Evolutionary conservation across 176 grass and related monocot species (phyloP), one percentile per base, ranked within the genome.

Genomic region (Zea luxurians): DNA sequence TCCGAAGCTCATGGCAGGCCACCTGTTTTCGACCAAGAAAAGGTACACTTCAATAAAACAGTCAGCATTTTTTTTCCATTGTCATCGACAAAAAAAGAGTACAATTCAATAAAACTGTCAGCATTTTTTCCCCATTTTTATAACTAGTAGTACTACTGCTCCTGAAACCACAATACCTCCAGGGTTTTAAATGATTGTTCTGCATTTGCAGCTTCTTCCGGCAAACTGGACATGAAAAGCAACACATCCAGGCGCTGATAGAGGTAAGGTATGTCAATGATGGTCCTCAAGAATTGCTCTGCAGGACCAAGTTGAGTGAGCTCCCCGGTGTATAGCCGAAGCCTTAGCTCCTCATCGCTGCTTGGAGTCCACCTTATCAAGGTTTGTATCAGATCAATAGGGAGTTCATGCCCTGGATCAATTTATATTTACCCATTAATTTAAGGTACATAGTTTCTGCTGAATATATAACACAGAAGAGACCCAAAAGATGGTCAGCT

Each of bases 301-400:
- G 91, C 91, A 0, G 76, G 88, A 10, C 87, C 89, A 68, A 98
- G 76, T 69, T 90, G 77, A 37, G 77, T 36, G 37, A 59, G 15
- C 48, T 94, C 89, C 13, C 89, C 91, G 10, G 60, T 87, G 89
- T 88, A 98, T 2, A 92, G 58, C 64, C 91, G 59, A 67, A 98
- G 84, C 61, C 59, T 69, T 4, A 90, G 79, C 63, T 98, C 95
- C 82, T 98, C 91, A 4, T 98, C 91, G 2, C 80, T 77, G 43
- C 79, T 94, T 37, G 95, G 95, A 48, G 75, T 83, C 95, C 93
- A 88, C 78, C 93, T 88, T 66, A 94, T 57, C 78, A 94, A 85
- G 10, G 74, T 92, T 60, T 92, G 85, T 17, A 94, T 77, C 66
- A 97, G 71, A 35, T 94, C 94, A 38, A 53, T 9, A 18, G 94